Conservation (phyloP, 306 rosid genomes). For the Cyclanthera cordifolia region DNA sequence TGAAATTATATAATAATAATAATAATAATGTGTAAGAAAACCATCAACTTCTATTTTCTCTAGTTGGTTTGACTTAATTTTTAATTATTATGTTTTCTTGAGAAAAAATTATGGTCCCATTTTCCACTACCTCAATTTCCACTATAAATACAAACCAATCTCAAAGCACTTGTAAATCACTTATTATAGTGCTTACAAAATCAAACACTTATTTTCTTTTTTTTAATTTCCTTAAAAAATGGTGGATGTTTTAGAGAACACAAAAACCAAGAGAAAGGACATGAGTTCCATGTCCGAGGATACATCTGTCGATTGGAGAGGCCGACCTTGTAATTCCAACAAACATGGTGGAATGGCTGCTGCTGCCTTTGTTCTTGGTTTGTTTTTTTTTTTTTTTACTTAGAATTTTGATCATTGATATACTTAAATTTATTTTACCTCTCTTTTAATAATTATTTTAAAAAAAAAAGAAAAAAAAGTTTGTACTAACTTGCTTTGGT, state of each 20-base stretch:
- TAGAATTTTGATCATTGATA: too few relatives aligned
- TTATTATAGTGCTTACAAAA: background rate
- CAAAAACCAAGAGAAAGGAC: constrained; percentile 7
- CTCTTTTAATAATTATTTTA: too few relatives aligned
- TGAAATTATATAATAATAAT: background rate
- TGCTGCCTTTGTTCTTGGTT: constrained; percentile 54
- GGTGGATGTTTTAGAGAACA: constrained; percentile 1
- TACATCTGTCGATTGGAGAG: constrained; percentile 43
- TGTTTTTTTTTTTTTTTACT: constrained; percentile 16
- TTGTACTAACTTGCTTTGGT: too few relatives aligned
- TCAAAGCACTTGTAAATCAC: background rate
- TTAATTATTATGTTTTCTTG: background rate
- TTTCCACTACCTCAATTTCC: background rate
- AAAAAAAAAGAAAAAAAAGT: too few relatives aligned
- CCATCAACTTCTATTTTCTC: background rate
- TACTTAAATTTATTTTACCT: too few relatives aligned
- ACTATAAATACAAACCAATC: constrained; percentile 1
- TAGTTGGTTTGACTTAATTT: background rate
- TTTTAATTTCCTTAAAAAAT: background rate
- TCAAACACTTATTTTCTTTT: background rate
- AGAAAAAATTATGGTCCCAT: background rate
- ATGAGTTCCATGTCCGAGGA: constrained; percentile 19
- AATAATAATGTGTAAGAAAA: background rate
- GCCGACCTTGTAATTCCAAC: constrained; percentile 34
- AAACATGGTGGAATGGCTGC: constrained; percentile 57